phyloP scores from a whole-genome alignment of 805 yeast genomes.

The Blastobotrys peoriensis region DNA sequence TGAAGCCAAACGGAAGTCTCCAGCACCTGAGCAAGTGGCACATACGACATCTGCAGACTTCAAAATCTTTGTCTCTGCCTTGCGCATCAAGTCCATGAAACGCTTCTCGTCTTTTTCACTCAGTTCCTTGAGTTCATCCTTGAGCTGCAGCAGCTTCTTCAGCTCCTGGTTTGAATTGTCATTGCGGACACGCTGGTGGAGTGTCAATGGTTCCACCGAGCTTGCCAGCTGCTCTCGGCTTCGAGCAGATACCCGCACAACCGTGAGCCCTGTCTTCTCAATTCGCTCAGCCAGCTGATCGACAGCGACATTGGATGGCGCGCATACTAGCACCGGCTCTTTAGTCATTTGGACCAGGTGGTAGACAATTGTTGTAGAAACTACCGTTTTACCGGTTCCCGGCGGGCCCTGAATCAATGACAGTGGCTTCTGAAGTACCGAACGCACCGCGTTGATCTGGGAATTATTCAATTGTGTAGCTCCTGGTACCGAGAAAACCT shows the following conservation, averaged over 20 bases:
- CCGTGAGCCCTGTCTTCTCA: constrained; percentile 63
- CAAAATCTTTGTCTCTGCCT: constrained; percentile 46
- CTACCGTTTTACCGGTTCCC: constrained; percentile 93
- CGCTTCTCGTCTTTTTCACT: constrained; percentile 46
- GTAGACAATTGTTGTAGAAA: constrained; percentile 81
- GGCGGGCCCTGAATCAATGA: constrained; percentile 94
- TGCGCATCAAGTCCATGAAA: constrained; percentile 38
- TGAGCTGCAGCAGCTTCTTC: constrained; percentile 51
- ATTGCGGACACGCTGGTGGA: constrained; percentile 52
- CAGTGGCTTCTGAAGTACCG: constrained; percentile 64
- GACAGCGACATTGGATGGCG: constrained; percentile 93
- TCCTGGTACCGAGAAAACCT: constrained; percentile 55
- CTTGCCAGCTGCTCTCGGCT: constrained; percentile 77
- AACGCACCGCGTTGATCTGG: constrained; percentile 69
- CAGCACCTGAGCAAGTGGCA: constrained; percentile 90
- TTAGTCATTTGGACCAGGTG: constrained; percentile 60
- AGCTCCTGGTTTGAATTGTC: constrained; percentile 35
- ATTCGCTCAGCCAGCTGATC: constrained; percentile 81
- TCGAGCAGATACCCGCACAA: constrained; percentile 70
- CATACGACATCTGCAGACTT: constrained; percentile 71
- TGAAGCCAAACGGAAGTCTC: constrained; percentile 55
- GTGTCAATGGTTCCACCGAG: constrained; percentile 49
- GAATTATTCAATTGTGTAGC: constrained; percentile 68
- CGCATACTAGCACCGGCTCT: constrained; percentile 75
- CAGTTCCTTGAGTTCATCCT: constrained; percentile 64